These are phyloP conservation scores for Coniella lustricola DNA, from an alignment of 2,329 filamentous ascomycete genomes.

Conservation along the genomic window DNA sequence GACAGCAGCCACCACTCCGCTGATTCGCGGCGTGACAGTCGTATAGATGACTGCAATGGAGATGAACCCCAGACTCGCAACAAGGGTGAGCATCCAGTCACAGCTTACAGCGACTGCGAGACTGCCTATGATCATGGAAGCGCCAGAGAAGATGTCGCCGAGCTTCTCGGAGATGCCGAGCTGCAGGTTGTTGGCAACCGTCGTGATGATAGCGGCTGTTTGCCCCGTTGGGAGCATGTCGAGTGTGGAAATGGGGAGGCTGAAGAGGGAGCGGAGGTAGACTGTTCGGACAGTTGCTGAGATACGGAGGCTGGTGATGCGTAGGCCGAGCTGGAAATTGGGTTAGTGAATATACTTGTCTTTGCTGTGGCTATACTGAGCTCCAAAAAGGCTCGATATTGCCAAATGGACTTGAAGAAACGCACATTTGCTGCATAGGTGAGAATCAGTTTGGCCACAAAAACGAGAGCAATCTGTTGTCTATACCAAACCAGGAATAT, in stretches of 20 bases:
- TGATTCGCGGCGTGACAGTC: constrained; percentile 45
- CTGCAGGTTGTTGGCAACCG: constrained; percentile 54
- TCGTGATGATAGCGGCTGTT: constrained; percentile 55
- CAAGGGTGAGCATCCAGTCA: constrained; percentile 53
- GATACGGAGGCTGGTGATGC: constrained; percentile 53
- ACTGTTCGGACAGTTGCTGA: constrained; percentile 54
- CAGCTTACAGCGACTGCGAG: constrained; percentile 48
- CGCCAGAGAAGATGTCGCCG: constrained; percentile 48
- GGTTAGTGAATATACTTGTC: neutral
- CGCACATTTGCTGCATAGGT: constrained; percentile 41
- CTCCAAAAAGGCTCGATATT: no score
- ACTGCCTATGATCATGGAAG: constrained; percentile 43
- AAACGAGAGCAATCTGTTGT: constrained; percentile 64
- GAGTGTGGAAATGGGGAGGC: constrained; percentile 58
- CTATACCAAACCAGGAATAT: constrained; percentile 26
- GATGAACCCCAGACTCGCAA: constrained; percentile 48
- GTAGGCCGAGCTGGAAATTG: constrained; percentile 38
- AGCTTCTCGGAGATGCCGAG: constrained; percentile 57
- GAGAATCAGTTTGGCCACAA: constrained; percentile 56
- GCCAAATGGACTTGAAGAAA: no score
- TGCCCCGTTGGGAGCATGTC: constrained; percentile 52
- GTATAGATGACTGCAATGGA: constrained; percentile 45
- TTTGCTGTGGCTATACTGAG: neutral
- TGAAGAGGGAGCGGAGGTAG: constrained; percentile 57
- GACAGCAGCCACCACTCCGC: constrained; percentile 41